Conservation (phyloP, 2,329 filamentous ascomycete species). For the Aspergillus aculeatus region DNA sequence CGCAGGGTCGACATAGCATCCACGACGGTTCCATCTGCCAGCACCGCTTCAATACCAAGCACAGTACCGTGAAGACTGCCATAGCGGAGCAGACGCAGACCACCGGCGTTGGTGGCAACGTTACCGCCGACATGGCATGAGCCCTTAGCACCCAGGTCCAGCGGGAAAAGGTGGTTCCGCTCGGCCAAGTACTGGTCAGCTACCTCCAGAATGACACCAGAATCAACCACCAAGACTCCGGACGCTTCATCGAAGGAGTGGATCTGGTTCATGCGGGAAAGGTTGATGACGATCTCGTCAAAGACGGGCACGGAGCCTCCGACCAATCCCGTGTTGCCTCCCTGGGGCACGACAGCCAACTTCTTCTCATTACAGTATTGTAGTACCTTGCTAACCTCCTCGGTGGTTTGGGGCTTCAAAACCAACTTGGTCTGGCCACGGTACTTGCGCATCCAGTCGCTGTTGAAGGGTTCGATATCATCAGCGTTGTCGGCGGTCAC, state of each 20-base stretch:
- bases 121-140: conserved; percentile 97
- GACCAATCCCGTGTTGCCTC: conserved; percentile 93
- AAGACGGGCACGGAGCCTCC: conserved; percentile 96
- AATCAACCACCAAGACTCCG: conserved; percentile 84
- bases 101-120: conserved; percentile 92
- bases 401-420: conserved; percentile 77
- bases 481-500: conserved; percentile 70
- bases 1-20: conserved; percentile 83
- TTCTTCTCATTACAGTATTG: conserved; percentile 93
- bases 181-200: conserved; percentile 84
- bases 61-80: conserved; percentile 93
- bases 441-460: conserved; percentile 99
- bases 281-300: conserved; percentile 94
- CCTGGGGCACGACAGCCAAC: conserved; percentile 93
- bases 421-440: conserved; percentile 85
- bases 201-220: conserved; percentile 84
- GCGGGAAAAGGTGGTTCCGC: conserved; percentile 83
- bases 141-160: conserved; percentile 96
- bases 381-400: conserved; percentile 86
- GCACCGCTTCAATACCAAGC: conserved; percentile 85
- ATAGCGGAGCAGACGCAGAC: conserved; percentile 83
- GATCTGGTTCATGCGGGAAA: conserved; percentile 86
- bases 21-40: conserved; percentile 88
- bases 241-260: conserved; percentile 90
- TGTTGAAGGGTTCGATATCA: conserved; percentile 89